Evolutionary conservation across 495 filamentous ascomycete species (phyloP), one percentile per base, ranked within the genome.

Genomic region (Tuber umbilicatum): DNA sequence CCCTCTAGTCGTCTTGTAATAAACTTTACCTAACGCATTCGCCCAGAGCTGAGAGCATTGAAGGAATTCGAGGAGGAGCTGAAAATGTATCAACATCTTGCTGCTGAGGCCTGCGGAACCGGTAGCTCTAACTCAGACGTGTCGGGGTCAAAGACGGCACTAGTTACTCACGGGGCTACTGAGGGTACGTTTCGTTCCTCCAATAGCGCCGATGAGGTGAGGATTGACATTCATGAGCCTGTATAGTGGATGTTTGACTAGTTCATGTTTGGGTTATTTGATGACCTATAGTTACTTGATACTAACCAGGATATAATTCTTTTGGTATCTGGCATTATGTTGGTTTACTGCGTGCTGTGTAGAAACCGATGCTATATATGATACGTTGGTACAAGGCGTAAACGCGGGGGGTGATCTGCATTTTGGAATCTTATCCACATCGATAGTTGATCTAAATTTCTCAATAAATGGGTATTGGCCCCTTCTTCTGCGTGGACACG

Each of bases 31-130:
- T 79, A 41, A 79, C 71, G 27, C 2, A 69, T 21, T 74, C 55
- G 19, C 23, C 2, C 40, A 82, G 81, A 99, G 84, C 76, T 97
- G 74, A 86, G 93, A 75, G 90, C 92, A 21, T 84, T 99, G n/a
- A 91, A 89, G 79, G 95, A 98, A 85, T 98, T 97, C 84, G 90
- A 95, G 80, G 97, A 93, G 91, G 96, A 99, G 85, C 90, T 99
- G 21, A 84, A 84, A 70, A 95, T 82, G 78, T 82, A 82, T 47
- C 74, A 60, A 23, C 70, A 71, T 16, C 76, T 79, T 40, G 55
- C 76, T 10, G 40, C 70, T 12, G 23, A 55, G 12, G 75, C 55
- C 55, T 6, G 35, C 14, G 55, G 55, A 27, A 27, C 27, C 35
- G 27, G 31, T 19, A 64, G 55, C 55, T 64, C 27, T 35, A 12